Conservation (phyloP, 306 rosid genomes). For the Lathyrus oleraceus region DNA sequence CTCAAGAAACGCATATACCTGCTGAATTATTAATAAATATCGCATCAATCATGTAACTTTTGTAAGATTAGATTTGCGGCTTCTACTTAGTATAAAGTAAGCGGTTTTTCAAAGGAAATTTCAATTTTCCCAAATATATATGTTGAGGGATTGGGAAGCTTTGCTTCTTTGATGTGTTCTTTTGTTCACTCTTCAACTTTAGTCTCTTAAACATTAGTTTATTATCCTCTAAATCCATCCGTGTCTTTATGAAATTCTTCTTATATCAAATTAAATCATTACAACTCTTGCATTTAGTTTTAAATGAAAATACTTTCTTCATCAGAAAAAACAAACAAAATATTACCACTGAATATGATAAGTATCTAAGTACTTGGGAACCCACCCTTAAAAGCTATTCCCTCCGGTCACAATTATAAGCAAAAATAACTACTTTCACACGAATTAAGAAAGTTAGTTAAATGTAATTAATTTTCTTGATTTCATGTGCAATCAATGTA, state of each 20-base stretch:
- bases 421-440: no score
- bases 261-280: neutral
- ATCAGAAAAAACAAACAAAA: neutral
- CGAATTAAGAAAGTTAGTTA: no score
- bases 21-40: conserved; percentile 6
- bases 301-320: neutral
- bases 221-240: neutral
- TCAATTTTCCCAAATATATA: neutral
- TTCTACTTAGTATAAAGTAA: conserved; percentile 7
- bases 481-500: no score
- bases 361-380: no score
- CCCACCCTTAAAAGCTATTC: no score
- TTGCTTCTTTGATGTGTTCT: conserved; percentile 6
- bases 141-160: conserved; percentile 17
- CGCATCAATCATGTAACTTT: conserved; percentile 19
- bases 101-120: neutral
- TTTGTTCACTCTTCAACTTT: neutral
- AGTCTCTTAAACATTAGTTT: neutral
- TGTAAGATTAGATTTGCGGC: neutral
- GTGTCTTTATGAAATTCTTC: conserved; percentile 2
- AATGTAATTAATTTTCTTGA: no score
- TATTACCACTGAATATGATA: neutral
- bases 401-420: no score
- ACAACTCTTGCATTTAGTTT: neutral
- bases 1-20: conserved; percentile 5